phyloP scores from a whole-genome alignment of 208 protist genomes.

The Wallacemonas sp. region DNA sequence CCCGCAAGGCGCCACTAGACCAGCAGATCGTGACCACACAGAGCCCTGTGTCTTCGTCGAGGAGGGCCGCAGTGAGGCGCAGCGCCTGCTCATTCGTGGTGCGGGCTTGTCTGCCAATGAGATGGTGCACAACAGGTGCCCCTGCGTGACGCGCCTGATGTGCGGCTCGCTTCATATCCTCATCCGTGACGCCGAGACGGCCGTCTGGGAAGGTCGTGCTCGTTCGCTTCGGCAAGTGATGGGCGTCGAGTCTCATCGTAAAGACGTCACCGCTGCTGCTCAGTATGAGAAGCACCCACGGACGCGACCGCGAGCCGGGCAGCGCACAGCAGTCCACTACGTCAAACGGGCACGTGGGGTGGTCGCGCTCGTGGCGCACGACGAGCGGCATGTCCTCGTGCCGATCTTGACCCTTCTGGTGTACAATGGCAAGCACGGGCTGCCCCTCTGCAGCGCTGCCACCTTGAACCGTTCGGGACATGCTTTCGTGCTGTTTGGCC shows the following conservation, averaged over 20 bases:
- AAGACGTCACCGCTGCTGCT: slow-evolving; percentile 75
- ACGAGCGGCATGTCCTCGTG: background rate
- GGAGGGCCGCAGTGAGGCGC: slow-evolving; percentile 36
- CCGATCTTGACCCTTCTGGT: background rate
- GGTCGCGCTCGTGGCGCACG: background rate
- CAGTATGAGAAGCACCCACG: slow-evolving; percentile 55
- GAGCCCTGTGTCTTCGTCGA: slow-evolving; percentile 77
- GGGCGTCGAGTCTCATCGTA: slow-evolving; percentile 42
- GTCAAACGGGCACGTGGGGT: slow-evolving; percentile 17
- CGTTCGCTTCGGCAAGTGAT: slow-evolving; percentile 28
- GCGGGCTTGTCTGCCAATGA: slow-evolving; percentile 13
- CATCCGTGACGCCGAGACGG: background rate
- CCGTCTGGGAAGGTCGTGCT: slow-evolving; percentile 29
- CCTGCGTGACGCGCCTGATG: slow-evolving; percentile 9
- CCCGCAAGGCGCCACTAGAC: slow-evolving; percentile 44
- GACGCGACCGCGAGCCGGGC: slow-evolving; percentile 51
- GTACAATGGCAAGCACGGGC: background rate
- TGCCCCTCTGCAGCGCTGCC: no score
- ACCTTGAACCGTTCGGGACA: no score
- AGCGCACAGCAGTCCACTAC: slow-evolving; percentile 56
- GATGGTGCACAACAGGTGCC: slow-evolving; percentile 20
- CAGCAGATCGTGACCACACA: slow-evolving; percentile 59
- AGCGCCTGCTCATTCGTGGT: slow-evolving; percentile 41
- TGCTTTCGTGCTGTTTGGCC: no score
- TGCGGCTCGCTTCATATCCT: background rate